Percentiles rank a stretch among this genome's conserved stretches.
Evolutionary conservation across 805 yeast species (phyloP).

Genomic region (Myxozyma lipomycoides): DNA sequence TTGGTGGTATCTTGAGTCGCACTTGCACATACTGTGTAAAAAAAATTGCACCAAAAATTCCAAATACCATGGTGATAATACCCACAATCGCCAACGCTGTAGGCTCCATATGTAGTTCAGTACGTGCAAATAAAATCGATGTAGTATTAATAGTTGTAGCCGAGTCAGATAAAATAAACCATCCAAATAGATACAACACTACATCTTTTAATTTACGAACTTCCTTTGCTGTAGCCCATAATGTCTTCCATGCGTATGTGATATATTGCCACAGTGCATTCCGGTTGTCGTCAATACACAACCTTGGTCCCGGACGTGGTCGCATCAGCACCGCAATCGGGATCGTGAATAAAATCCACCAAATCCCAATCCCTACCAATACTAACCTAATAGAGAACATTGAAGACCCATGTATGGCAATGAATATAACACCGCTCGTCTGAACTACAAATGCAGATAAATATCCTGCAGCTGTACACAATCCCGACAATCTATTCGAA

Average conservation of each 20-base stretch:
- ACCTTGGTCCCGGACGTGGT: conserved; percentile 43
- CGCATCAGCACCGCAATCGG: conserved; percentile 53
- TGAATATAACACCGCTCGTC: conserved; percentile 45
- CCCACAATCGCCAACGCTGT: conserved; percentile 63
- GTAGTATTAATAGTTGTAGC: conserved; percentile 75
- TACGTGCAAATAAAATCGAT: conserved; percentile 69
- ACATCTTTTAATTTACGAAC: conserved; percentile 62
- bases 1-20: conserved; percentile 37
- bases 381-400: conserved; percentile 53
- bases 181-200: conserved; percentile 59
- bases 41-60: conserved; percentile 60
- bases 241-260: conserved; percentile 59
- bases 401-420: conserved; percentile 42
- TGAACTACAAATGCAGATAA: conserved; percentile 66
- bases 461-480: conserved; percentile 70
- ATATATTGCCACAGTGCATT: conserved; percentile 39
- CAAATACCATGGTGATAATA: conserved; percentile 60
- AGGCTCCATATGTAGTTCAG: conserved; percentile 65
- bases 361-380: conserved; percentile 59
- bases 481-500: conserved; percentile 50
- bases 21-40: conserved; percentile 32
- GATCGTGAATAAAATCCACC: conserved; percentile 73
- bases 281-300: conserved; percentile 27
- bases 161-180: conserved; percentile 76
- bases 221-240: conserved; percentile 53